phyloP scores from a whole-genome alignment of 768 basidiomycete genomes.

The Podaxis mareebaensis region DNA sequence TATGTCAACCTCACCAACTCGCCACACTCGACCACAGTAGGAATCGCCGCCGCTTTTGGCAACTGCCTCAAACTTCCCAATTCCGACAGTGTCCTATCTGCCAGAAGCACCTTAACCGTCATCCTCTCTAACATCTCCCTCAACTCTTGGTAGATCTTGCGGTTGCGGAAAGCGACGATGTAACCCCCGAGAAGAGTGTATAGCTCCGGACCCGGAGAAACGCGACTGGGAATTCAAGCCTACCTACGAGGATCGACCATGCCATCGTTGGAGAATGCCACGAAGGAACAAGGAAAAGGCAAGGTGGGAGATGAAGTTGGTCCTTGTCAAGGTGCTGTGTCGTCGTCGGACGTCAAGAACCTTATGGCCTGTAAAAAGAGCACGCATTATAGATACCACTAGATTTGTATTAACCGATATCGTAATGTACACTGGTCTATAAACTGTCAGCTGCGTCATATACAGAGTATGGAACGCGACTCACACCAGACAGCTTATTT shows the following conservation, averaged over 20 bases:
- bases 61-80: too few species aligned
- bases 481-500: neutral
- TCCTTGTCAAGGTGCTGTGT: neutral
- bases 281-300: constrained; percentile 25
- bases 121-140: constrained; percentile 66
- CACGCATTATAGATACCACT: neutral
- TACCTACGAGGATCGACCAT: constrained; percentile 44
- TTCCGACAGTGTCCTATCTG: too few species aligned
- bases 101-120: constrained; percentile 48
- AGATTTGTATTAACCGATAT: constrained; percentile 3
- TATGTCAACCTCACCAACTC: too few species aligned
- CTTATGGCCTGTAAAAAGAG: neutral
- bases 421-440: constrained; percentile 7
- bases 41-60: too few species aligned
- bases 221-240: constrained; percentile 58
- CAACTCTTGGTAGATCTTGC: constrained; percentile 66
- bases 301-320: neutral
- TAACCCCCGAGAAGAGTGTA: constrained; percentile 40
- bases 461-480: neutral
- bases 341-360: neutral
- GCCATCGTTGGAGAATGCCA: constrained; percentile 38
- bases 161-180: constrained; percentile 28
- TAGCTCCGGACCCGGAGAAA: constrained; percentile 67
- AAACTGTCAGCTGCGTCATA: neutral
- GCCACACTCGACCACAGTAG: too few species aligned